Conservation (phyloP, 768 basidiomycete species). For the Russula compacta region DNA sequence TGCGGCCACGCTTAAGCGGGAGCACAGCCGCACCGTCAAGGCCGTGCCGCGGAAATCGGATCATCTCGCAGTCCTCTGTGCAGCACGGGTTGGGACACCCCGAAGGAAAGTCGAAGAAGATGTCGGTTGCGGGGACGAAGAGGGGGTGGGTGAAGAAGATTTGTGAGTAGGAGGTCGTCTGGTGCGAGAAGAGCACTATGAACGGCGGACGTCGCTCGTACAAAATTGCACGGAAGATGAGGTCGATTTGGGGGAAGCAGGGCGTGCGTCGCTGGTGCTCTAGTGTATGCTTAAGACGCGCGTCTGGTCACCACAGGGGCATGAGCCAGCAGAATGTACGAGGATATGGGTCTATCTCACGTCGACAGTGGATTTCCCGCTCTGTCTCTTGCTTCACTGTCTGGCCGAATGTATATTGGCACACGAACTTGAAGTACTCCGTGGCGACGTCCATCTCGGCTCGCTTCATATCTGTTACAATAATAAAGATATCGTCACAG, state of each 20-base stretch:
- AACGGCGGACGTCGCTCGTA: slow-evolving; percentile 71
- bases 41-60: slow-evolving; percentile 64
- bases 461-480: slow-evolving; percentile 70
- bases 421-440: slow-evolving; percentile 70
- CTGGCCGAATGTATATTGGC: slow-evolving; percentile 52
- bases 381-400: slow-evolving; percentile 59
- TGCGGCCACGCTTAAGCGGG: slow-evolving; percentile 46
- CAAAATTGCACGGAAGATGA: slow-evolving; percentile 65
- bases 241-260: slow-evolving; percentile 76
- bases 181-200: slow-evolving; percentile 69
- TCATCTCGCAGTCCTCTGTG: slow-evolving; percentile 75
- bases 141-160: slow-evolving; percentile 67
- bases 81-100: slow-evolving; percentile 75
- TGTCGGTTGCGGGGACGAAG: slow-evolving; percentile 62
- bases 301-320: slow-evolving; percentile 33
- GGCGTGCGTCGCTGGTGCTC: slow-evolving; percentile 63
- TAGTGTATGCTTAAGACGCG: slow-evolving; percentile 59
- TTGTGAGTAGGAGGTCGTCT: slow-evolving; percentile 73
- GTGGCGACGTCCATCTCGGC: slow-evolving; percentile 77
- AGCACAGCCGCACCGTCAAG: slow-evolving; percentile 52
- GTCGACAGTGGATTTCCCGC: slow-evolving; percentile 59
- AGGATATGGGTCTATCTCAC: slow-evolving; percentile 23
- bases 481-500: slow-evolving; percentile 70
- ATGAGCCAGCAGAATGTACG: neutral
- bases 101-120: slow-evolving; percentile 71